Evolutionary conservation across 108 stramenopile species (phyloP).

Genomic region (Fragilaria radians): DNA sequence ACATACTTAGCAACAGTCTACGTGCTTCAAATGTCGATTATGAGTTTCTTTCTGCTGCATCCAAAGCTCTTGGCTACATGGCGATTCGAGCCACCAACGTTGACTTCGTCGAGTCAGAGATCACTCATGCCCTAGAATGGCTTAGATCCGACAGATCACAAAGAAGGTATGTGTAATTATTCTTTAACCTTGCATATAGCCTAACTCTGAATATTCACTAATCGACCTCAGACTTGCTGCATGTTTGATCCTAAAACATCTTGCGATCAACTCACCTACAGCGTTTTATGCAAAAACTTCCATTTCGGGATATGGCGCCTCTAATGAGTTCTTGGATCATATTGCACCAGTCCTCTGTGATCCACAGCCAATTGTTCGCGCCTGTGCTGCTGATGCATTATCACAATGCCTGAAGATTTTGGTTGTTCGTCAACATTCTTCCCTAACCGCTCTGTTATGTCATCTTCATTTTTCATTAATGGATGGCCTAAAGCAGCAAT

Average conservation of each 20-base stretch:
- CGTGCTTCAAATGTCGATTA: slow-evolving; percentile 59
- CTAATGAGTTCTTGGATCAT: slow-evolving; percentile 84
- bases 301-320: slow-evolving; percentile 50
- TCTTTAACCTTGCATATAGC: not conserved
- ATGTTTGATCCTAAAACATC: slow-evolving; percentile 77
- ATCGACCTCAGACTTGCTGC: slow-evolving; percentile 63
- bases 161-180: slow-evolving; percentile 34
- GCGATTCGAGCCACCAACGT: slow-evolving; percentile 69
- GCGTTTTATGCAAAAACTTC: slow-evolving; percentile 83
- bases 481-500: slow-evolving; percentile 49
- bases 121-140: slow-evolving; percentile 90
- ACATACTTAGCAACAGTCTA: slow-evolving; percentile 72
- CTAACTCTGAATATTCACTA: not conserved
- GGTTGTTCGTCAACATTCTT: slow-evolving; percentile 60
- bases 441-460: slow-evolving; percentile 59
- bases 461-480: slow-evolving; percentile 62
- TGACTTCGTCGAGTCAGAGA: slow-evolving; percentile 92
- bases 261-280: slow-evolving; percentile 88
- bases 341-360: slow-evolving; percentile 82
- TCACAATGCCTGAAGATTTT: slow-evolving; percentile 71
- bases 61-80: slow-evolving; percentile 89
- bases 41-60: slow-evolving; percentile 75
- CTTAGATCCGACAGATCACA: slow-evolving; percentile 71
- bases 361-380: slow-evolving; percentile 79
- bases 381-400: slow-evolving; percentile 89